phyloP scores from a whole-genome alignment of 2,329 filamentous ascomycete species.

The Apiospora saccharicola region DNA sequence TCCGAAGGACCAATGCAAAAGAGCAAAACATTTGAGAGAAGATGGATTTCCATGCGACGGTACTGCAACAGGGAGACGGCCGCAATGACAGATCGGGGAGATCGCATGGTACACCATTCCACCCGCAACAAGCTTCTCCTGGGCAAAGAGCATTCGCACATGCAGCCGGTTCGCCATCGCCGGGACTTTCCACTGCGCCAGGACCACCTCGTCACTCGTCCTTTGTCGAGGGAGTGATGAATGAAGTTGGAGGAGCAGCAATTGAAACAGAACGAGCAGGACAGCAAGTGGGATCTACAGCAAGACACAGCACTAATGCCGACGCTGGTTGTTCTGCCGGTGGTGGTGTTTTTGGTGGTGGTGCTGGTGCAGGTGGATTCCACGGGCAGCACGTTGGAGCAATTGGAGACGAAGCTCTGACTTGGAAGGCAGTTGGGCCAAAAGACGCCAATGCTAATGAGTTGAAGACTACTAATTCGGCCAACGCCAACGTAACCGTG shows the following conservation, averaged over 20 bases:
- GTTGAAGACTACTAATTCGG: conserved; percentile 31
- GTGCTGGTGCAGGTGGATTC: conserved; percentile 7
- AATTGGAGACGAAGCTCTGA: conserved; percentile 20
- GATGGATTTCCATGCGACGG: conserved; percentile 40
- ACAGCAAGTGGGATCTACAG: conserved; percentile 17
- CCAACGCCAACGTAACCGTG: conserved; percentile 28
- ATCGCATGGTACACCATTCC: conserved; percentile 26
- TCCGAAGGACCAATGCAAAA: conserved; percentile 22
- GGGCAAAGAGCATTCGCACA: conserved; percentile 20
- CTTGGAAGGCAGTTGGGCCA: conserved; percentile 26
- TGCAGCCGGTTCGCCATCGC: neutral
- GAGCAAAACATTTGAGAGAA: conserved; percentile 27
- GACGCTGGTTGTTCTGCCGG: neutral
- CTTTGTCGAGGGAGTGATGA: conserved; percentile 24
- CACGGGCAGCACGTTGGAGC: conserved; percentile 24
- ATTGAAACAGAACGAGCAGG: conserved; percentile 19
- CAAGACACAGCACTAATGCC: conserved; percentile 21
- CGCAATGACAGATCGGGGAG: conserved; percentile 26
- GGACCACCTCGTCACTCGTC: conserved; percentile 26
- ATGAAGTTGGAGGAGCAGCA: conserved; percentile 2
- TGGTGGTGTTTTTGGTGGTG: neutral
- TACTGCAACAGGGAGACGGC: conserved; percentile 34
- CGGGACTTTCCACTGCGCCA: conserved; percentile 20
- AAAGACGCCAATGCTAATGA: conserved; percentile 33
- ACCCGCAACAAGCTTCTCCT: conserved; percentile 3